Conservation (phyloP, 2,329 filamentous ascomycete species). For the Fusarium stilboides region DNA sequence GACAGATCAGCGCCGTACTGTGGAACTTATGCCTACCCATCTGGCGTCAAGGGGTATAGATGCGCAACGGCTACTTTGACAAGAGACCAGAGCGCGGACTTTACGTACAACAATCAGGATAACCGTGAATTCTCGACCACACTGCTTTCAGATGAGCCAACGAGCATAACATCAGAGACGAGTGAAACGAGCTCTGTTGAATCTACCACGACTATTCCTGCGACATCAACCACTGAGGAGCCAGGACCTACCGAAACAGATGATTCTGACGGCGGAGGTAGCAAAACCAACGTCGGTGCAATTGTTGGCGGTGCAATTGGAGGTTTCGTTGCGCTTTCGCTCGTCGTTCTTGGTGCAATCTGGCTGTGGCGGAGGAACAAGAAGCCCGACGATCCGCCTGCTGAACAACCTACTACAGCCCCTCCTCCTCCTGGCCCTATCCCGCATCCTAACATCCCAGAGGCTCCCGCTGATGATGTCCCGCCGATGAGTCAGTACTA, state of each 20-base stretch:
- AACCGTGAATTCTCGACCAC: conserved; percentile 8
- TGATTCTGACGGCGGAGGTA: not conserved
- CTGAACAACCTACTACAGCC: not conserved
- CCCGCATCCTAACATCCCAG: not conserved
- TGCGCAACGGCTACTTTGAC: conserved; percentile 18
- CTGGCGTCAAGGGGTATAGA: conserved; percentile 24
- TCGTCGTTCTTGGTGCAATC: conserved; percentile 16
- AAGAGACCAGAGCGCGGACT: conserved; percentile 17
- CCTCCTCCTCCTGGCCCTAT: not conserved
- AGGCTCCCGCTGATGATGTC: not conserved
- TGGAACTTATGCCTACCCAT: conserved; percentile 25
- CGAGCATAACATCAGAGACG: not conserved
- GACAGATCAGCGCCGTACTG: conserved; percentile 29
- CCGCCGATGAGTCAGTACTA: conserved; percentile 20
- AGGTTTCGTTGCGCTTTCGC: conserved; percentile 16
- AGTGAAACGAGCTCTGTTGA: not conserved
- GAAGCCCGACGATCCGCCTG: not conserved
- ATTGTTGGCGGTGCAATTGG: conserved; percentile 33
- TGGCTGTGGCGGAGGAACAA: conserved; percentile 26
- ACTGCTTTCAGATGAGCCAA: not conserved
- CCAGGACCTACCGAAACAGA: not conserved
- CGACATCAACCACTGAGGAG: not conserved
- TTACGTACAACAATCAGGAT: conserved; percentile 22
- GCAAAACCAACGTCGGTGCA: conserved; percentile 21
- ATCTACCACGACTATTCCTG: not conserved